phyloP scores from a whole-genome alignment of 129 eudicot species.

The Saussurea involucrata region DNA sequence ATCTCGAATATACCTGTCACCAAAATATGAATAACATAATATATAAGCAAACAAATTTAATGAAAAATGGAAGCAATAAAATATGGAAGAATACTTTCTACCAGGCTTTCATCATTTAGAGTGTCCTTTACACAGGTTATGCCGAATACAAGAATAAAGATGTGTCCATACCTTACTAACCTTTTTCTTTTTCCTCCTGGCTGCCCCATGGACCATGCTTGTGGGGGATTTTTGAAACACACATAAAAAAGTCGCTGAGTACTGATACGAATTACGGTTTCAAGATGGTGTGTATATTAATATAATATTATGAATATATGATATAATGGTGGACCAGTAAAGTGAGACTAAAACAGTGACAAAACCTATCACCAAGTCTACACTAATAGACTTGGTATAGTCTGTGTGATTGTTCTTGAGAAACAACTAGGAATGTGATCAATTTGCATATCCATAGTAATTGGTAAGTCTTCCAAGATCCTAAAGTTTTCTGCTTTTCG shows the following conservation, averaged over 20 bases:
- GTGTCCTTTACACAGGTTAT: not conserved
- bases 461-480: not conserved
- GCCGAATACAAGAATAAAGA: not conserved
- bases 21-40: not conserved
- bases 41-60: not conserved
- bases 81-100: not conserved
- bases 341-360: not conserved
- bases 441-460: not conserved
- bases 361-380: not conserved
- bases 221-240: not conserved
- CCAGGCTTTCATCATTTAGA: not conserved
- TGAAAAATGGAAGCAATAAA: not conserved
- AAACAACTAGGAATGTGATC: not conserved
- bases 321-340: not conserved
- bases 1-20: constrained; percentile 76
- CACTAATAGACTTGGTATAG: not conserved
- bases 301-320: not conserved
- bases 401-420: not conserved
- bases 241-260: not conserved
- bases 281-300: too few species aligned
- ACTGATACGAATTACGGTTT: too few species aligned
- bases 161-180: not conserved
- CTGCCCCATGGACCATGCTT: not conserved
- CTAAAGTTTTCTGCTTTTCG: not conserved
- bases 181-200: not conserved